These are phyloP conservation scores for Aspergillus indologenus DNA, from an alignment of 495 filamentous ascomycete species.

Conservation along the genomic window DNA sequence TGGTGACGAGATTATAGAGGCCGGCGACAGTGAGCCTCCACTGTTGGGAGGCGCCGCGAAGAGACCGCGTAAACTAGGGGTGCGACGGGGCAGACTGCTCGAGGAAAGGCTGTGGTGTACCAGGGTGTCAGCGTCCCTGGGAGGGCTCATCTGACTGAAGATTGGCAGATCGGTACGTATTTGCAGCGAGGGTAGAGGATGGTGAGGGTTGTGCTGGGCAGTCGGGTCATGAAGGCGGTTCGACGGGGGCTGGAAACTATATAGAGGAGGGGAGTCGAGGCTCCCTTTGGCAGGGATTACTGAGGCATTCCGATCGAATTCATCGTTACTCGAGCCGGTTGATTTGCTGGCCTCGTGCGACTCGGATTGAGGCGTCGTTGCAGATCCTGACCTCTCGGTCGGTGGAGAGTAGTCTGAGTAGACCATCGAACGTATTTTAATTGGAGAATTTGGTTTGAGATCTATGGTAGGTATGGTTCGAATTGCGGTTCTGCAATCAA, in stretches of 20 bases:
- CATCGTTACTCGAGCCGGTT: conserved; percentile 21
- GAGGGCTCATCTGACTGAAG: conserved; percentile 26
- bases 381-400: conserved; percentile 27
- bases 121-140: conserved; percentile 32
- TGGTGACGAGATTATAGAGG: conserved; percentile 62
- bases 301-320: conserved; percentile 12
- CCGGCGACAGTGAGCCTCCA: conserved; percentile 57
- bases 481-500: neutral
- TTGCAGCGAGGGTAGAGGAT: conserved; percentile 36
- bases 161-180: conserved; percentile 41
- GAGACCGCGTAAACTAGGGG: conserved; percentile 49
- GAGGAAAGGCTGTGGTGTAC: conserved; percentile 42
- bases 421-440: conserved; percentile 26
- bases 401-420: conserved; percentile 21
- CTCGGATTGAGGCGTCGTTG: conserved; percentile 12
- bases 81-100: conserved; percentile 45
- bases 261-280: conserved; percentile 9
- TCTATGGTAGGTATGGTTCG: neutral
- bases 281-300: conserved; percentile 16
- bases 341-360: conserved; percentile 21
- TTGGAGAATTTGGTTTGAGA: neutral
- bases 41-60: conserved; percentile 40
- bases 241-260: conserved; percentile 5
- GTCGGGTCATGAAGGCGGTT: conserved; percentile 15
- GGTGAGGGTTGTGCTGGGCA: conserved; percentile 5